Evolutionary conservation across 1,284 basidiomycete species (phyloP), one percentile per base, ranked within the genome.

Genomic region (Cryptococcus sp.): DNA sequence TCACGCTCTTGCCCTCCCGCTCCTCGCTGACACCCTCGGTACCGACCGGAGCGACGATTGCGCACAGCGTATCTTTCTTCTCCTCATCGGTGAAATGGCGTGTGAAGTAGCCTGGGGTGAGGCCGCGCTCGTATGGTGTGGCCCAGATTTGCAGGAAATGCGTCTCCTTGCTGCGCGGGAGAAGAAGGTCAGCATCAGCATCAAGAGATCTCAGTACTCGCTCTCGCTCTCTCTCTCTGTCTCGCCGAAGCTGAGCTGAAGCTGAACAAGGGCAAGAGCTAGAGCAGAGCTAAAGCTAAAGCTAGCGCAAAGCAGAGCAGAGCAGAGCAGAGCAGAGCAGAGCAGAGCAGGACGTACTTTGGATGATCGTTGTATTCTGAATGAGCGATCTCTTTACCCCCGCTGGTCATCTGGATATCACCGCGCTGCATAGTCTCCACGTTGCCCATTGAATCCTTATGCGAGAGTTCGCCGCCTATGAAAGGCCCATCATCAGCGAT

Each of bases 141-240:
- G 87, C 85, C 93, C 92, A 95, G 65, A 95, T 93, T 73, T 79
- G 78, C 13, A 93, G 82, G 81, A 94, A 93, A 76, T 95, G 88
- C 1, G 87, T 87, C 11, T 69, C 61, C 45, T 69, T 42, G 5
- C 54, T 84, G 81, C 11, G 48, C 7, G 30, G 8, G 22, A 20
- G 38, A 22, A 22, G 35, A 1, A 48, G 47, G 19, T 50, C 5
- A 47, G 30, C 4, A 38, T 46, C 10, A 52, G 17, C n/a, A 25
- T 35, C 30, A 35, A 35, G 2, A 35, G 7, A 10, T 35, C 30
- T 25, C 3, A 25, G 25, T 25, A 25, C 25, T 6, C 6, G 25
- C 25, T 25, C 25, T 25, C 25, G 25, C 6, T 3, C 25, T 6
- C 6, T 3, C 25, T 25, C 25, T 25, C 25, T 25, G 3, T 25